Evolutionary conservation across 2,329 filamentous ascomycete genomes (phyloP), one percentile per base, ranked within the genome.

Genomic region (Cytospora piceicola): DNA sequence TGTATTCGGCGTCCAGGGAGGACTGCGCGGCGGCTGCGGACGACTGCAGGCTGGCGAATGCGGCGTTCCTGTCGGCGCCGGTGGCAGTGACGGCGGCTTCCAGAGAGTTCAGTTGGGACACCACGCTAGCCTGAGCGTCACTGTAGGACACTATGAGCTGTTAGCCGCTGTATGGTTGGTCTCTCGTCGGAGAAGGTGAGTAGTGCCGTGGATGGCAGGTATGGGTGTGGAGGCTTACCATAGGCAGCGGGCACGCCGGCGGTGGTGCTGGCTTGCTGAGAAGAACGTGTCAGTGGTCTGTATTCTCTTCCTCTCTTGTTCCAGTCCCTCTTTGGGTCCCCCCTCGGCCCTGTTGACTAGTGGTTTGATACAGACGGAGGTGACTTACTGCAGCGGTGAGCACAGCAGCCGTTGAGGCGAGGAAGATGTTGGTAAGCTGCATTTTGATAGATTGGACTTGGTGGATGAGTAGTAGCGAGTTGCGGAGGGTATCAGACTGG

Each of bases 11-110:
- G 8, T 36, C 53, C 39, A 63, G 15, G 20, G 61, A 57, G 22
- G 61, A n/a, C 30, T 63, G 61, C 14, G 53, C 61, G 24, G 61
- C 53, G 22, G 56, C 61, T 22, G 61, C 61, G 20, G 61, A 63
- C 14, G 61, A 57, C 53, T 63, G 61, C 8, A 63, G 53, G n/a
- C 53, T 57, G 6, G 61, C 61, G 61, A 17, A 63, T 42, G 36
- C 49, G 42, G 61, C 57, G 53, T 63, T 63, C 22, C 61, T 49
- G 27, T 63, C 61, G 20, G 46, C 53, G 20, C 61, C 61, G 9
- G 61, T 63, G 3, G 39, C 61, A 17, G 61, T 63, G 39, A 63
- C 61, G 20, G 61, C 53, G 20, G 39, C 54, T 53, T 63, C 53
- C n/a, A n/a, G 9, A 5, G 61, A 63, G 53, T 34, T n/a, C 3